A percentile compares a stretch with the other conserved stretches of the same genome.
Conservation (phyloP, 768 basidiomycete species). For the Russula sp. region DNA sequence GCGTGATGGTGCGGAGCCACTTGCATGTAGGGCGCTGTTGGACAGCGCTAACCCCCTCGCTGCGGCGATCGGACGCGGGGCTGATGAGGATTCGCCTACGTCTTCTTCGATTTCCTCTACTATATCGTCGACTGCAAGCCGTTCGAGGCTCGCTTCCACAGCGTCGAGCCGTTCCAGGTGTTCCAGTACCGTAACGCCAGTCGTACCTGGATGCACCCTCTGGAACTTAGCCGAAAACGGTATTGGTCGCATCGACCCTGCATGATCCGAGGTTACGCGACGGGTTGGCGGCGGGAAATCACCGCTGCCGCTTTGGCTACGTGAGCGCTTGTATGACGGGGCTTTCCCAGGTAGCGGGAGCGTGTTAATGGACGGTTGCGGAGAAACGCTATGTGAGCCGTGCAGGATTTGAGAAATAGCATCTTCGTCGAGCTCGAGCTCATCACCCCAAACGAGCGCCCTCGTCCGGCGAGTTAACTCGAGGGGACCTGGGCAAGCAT, state of each 20-base stretch:
- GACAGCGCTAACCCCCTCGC: not conserved
- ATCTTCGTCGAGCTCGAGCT: slow-evolving; percentile 51
- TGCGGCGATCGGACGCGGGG: slow-evolving; percentile 4
- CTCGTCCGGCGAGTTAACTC: slow-evolving; percentile 82
- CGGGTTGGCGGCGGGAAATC: slow-evolving; percentile 74
- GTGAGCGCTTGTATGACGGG: slow-evolving; percentile 44
- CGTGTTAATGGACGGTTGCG: slow-evolving; percentile 54
- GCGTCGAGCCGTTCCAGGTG: slow-evolving; percentile 82
- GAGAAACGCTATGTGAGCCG: slow-evolving; percentile 41
- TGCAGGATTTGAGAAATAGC: slow-evolving; percentile 32
- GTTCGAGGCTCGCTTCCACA: slow-evolving; percentile 71
- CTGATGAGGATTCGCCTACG: slow-evolving; percentile 12
- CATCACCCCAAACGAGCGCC: slow-evolving; percentile 82
- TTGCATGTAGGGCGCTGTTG: not conserved
- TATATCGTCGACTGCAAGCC: slow-evolving; percentile 57
- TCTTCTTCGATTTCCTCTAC: slow-evolving; percentile 39
- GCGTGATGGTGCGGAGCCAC: slow-evolving; percentile 16
- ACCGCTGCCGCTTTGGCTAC: slow-evolving; percentile 52
- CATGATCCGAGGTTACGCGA: slow-evolving; percentile 54
- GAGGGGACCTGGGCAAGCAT: slow-evolving; percentile 56
- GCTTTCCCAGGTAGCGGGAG: slow-evolving; percentile 53
- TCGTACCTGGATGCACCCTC: slow-evolving; percentile 78
- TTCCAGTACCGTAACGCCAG: slow-evolving; percentile 79
- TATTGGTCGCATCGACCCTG: slow-evolving; percentile 65
- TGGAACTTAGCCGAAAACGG: slow-evolving; percentile 82